Conservation (phyloP, 495 filamentous ascomycete species). For the Penicillium pulvis region DNA sequence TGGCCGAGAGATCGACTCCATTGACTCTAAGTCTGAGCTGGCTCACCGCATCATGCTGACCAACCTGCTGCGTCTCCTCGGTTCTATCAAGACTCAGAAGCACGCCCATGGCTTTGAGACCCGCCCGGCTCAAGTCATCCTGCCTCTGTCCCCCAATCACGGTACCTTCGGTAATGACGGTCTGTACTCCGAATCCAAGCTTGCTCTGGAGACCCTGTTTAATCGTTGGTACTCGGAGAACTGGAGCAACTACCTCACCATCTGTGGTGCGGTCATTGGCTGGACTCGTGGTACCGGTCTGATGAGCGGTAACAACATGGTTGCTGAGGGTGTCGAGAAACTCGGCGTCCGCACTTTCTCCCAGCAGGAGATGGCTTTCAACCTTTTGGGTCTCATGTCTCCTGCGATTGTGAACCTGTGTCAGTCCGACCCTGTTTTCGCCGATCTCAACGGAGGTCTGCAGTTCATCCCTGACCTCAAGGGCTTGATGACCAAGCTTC, state of each 20-base stretch:
- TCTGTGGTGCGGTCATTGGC: conserved; percentile 97
- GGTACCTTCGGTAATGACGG: conserved; percentile 98
- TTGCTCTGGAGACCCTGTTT: conserved; percentile 95
- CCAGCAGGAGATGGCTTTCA: conserved; percentile 99
- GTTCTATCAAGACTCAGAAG: conserved; percentile 89
- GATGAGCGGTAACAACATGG: conserved; percentile 98
- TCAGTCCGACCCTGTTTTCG: conserved; percentile 92
- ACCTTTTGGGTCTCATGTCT: conserved; percentile 94
- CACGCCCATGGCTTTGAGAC: conserved; percentile 84
- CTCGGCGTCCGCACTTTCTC: conserved; percentile 98
- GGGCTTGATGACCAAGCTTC: conserved; percentile 83
- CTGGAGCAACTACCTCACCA: conserved; percentile 97
- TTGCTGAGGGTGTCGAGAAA: conserved; percentile 93
- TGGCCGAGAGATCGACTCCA: conserved; percentile 94
- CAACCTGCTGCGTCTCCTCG: conserved; percentile 89
- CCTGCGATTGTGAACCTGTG: conserved; percentile 93
- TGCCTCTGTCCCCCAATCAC: conserved; percentile 96
- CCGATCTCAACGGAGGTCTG: conserved; percentile 95
- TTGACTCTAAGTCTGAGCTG: conserved; percentile 97
- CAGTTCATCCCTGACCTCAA: conserved; percentile 99
- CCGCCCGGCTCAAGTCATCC: conserved; percentile 91
- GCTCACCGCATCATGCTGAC: conserved; percentile 99
- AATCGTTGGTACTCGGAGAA: conserved; percentile 98
- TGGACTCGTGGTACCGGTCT: conserved; percentile 98
- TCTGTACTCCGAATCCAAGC: conserved; percentile 97